These are phyloP conservation scores for Isoetes taiwanensis DNA, from an alignment of 75 land plant genomes.

Conservation along the genomic window DNA sequence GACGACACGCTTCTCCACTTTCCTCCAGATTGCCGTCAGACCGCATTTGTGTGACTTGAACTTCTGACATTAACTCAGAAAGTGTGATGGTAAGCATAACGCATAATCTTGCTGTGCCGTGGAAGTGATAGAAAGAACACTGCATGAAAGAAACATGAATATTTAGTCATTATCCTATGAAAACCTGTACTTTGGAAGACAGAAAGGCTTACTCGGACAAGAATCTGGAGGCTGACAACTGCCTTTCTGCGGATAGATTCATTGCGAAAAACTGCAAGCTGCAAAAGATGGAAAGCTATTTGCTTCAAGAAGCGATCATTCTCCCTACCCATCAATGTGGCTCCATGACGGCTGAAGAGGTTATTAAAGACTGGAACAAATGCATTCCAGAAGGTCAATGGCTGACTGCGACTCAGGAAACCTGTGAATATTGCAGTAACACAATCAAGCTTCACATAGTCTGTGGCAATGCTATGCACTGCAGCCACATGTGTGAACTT, in stretches of 20 bases:
- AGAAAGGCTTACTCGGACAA: conserved; percentile 56
- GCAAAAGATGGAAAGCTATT: conserved; percentile 85
- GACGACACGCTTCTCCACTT: conserved; percentile 85
- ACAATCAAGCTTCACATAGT: conserved; percentile 92
- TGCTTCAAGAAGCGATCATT: conserved; percentile 97
- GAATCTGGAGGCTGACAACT: conserved; percentile 85
- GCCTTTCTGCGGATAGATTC: conserved; percentile 82
- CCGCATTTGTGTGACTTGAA: conserved; percentile 93
- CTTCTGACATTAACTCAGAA: conserved; percentile 96
- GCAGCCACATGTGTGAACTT: conserved; percentile 73
- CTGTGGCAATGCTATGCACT: conserved; percentile 67
- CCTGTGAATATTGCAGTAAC: conserved; percentile 72
- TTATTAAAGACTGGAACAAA: conserved; percentile 80
- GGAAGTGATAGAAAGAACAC: conserved; percentile 76
- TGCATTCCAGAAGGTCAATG: conserved; percentile 75
- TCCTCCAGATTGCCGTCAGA: conserved; percentile 84
- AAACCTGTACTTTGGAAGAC: neutral
- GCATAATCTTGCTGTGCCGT: conserved; percentile 74
- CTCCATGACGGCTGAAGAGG: conserved; percentile 81
- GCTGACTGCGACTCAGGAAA: conserved; percentile 72
- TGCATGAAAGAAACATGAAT: conserved; percentile 25
- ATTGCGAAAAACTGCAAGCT: conserved; percentile 90
- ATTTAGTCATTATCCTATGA: neutral
- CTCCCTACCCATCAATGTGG: conserved; percentile 82
- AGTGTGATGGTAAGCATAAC: conserved; percentile 95